Evolutionary conservation across 805 yeast species (phyloP).

Genomic region (Cyberlindnera lachancei): DNA sequence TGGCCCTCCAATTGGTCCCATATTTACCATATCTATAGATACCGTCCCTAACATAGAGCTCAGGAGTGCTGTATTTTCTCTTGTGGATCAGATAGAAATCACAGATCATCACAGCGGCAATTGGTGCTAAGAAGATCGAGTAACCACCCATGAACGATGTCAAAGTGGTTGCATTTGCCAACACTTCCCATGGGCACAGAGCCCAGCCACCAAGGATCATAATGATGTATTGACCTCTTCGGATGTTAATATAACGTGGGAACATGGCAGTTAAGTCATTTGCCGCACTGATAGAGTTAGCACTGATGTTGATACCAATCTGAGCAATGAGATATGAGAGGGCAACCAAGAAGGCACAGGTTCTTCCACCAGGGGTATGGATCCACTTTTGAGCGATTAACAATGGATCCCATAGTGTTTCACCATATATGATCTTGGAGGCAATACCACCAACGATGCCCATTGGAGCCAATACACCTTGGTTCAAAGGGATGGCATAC

Average conservation of each 20-base stretch:
- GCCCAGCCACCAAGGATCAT: conserved; percentile 13
- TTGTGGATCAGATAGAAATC: conserved; percentile 11
- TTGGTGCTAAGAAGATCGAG: conserved; percentile 12
- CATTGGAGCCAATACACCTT: conserved; percentile 11
- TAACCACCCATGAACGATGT: conserved; percentile 14
- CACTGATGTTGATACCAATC: conserved; percentile 67
- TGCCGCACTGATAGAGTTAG: conserved; percentile 61
- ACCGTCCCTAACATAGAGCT: conserved; percentile 7
- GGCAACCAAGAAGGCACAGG: conserved; percentile 69
- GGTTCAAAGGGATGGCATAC: conserved; percentile 11
- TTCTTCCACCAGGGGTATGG: conserved; percentile 44
- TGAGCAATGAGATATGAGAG: conserved; percentile 66
- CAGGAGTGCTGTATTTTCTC: conserved; percentile 4
- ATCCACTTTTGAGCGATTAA: conserved; percentile 12
- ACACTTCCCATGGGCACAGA: conserved; percentile 12
- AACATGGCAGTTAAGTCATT: conserved; percentile 59
- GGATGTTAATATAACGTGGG: conserved; percentile 57
- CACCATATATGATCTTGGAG: conserved; percentile 13
- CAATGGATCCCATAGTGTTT: conserved; percentile 15
- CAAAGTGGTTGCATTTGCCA: conserved; percentile 10
- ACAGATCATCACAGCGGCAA: conserved; percentile 12
- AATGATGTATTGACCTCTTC: conserved; percentile 45
- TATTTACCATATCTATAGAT: conserved; percentile 8
- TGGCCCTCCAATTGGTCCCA: conserved; percentile 11
- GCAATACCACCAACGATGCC: conserved; percentile 12